phyloP scores from a whole-genome alignment of 208 protist species.

The Trypanosoma congolense region DNA sequence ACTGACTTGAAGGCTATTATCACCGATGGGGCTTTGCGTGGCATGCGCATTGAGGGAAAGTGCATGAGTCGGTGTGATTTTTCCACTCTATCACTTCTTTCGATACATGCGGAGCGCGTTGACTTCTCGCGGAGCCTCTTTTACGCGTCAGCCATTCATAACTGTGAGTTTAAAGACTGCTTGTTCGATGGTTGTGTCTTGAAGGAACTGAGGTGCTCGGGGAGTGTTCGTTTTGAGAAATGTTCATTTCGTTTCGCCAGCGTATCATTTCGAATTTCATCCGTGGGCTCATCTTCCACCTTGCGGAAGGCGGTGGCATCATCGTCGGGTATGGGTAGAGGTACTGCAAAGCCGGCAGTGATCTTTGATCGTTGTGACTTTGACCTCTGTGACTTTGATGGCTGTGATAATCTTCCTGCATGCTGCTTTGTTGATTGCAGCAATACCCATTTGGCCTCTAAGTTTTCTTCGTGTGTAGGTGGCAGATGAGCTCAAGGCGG shows the following conservation, averaged over 20 bases:
- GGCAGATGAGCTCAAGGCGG: too few relatives aligned
- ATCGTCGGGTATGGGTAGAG: neutral
- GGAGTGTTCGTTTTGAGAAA: slow-evolving; percentile 35
- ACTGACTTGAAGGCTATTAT: slow-evolving; percentile 66
- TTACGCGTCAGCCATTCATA: slow-evolving; percentile 30
- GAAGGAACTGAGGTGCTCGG: slow-evolving; percentile 29
- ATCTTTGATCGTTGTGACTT: slow-evolving; percentile 59
- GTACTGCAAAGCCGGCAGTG: slow-evolving; percentile 2
- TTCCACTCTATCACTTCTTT: slow-evolving; percentile 38
- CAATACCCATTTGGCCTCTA: slow-evolving; percentile 43
- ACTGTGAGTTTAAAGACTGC: slow-evolving; percentile 48
- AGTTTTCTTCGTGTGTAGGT: slow-evolving; percentile 42
- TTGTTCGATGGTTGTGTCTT: slow-evolving; percentile 50
- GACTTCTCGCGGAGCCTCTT: slow-evolving; percentile 58
- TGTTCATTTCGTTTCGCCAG: slow-evolving; percentile 48
- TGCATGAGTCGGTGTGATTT: slow-evolving; percentile 51
- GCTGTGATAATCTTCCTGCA: slow-evolving; percentile 24
- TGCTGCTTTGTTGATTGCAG: slow-evolving; percentile 37
- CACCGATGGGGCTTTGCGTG: slow-evolving; percentile 22
- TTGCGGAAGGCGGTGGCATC: neutral
- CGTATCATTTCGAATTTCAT: slow-evolving; percentile 24
- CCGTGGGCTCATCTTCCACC: neutral
- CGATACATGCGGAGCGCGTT: slow-evolving; percentile 33
- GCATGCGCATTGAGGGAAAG: slow-evolving; percentile 27
- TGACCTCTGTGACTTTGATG: slow-evolving; percentile 60